These are phyloP conservation scores for Saccharomyces jurei DNA, from an alignment of 805 yeast genomes.

Conservation along the genomic window DNA sequence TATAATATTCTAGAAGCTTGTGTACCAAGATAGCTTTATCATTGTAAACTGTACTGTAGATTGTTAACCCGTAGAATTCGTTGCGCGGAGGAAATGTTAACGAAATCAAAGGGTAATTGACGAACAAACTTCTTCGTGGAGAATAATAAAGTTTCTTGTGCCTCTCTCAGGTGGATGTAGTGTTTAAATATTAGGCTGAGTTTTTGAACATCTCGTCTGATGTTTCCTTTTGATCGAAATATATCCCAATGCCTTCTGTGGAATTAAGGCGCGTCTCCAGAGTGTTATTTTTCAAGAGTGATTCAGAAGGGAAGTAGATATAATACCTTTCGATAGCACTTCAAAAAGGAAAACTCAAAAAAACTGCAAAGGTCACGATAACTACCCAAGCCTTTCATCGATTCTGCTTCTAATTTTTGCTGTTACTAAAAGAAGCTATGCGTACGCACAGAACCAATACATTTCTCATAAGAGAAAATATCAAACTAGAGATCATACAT, in stretches of 20 bases:
- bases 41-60: not conserved
- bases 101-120: not conserved
- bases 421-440: constrained; percentile 10
- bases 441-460: constrained; percentile 27
- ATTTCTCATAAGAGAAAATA: constrained; percentile 27
- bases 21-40: not conserved
- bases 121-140: not conserved
- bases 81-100: not conserved
- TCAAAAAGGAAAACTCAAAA: not conserved
- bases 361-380: not conserved
- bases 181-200: not conserved
- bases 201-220: not conserved
- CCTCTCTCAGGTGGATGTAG: not conserved
- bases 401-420: not conserved
- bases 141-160: not conserved
- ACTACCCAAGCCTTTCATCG: not conserved
- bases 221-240: not conserved
- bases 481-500: constrained; percentile 35
- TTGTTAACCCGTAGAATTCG: not conserved
- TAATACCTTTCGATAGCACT: not conserved
- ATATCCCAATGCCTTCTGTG: not conserved
- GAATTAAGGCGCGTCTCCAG: not conserved
- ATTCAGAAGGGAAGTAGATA: not conserved
- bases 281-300: not conserved
- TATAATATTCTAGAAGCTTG: not conserved